Evolutionary conservation across 306 rosid genomes (phyloP).

Genomic region (Elaeagnus macrophylla): DNA sequence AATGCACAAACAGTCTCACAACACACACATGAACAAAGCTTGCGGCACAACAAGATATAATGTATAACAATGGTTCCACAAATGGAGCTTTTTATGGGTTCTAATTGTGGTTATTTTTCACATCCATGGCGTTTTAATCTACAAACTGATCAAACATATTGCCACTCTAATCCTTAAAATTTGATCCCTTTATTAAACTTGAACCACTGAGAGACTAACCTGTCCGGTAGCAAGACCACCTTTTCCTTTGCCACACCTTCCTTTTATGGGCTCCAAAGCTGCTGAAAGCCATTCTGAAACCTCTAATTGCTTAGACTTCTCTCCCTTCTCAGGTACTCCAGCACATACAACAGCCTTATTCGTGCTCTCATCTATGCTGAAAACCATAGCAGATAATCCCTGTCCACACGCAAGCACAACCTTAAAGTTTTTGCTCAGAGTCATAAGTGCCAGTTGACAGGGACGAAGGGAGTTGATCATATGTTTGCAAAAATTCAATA

Average conservation of each 20-base stretch:
- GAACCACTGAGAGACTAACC: constrained; percentile 30
- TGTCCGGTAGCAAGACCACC: constrained; percentile 96
- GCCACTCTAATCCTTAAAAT: too few species aligned
- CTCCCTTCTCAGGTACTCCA: constrained; percentile 73
- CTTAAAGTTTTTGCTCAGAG: constrained; percentile 17
- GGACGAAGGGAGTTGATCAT: too few species aligned
- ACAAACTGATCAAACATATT: neutral
- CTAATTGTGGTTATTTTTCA: too few species aligned
- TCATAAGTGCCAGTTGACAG: neutral
- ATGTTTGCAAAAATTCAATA: too few species aligned
- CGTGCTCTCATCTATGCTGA: constrained; percentile 71
- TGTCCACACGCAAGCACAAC: constrained; percentile 33
- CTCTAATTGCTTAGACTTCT: constrained; percentile 44
- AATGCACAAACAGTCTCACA: too few species aligned
- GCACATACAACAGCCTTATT: constrained; percentile 94
- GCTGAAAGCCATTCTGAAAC: constrained; percentile 83
- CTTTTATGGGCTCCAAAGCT: constrained; percentile 76
- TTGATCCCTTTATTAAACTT: constrained; percentile 4
- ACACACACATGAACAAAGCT: too few species aligned
- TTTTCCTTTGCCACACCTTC: constrained; percentile 89
- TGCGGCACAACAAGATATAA: too few species aligned
- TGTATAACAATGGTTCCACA: too few species aligned
- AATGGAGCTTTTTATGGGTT: too few species aligned
- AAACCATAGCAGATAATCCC: constrained; percentile 83
- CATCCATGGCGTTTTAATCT: neutral